These are phyloP conservation scores for Euphorbia schlechtendalii DNA, from an alignment of 441 rosid genomes.

Conservation along the genomic window DNA sequence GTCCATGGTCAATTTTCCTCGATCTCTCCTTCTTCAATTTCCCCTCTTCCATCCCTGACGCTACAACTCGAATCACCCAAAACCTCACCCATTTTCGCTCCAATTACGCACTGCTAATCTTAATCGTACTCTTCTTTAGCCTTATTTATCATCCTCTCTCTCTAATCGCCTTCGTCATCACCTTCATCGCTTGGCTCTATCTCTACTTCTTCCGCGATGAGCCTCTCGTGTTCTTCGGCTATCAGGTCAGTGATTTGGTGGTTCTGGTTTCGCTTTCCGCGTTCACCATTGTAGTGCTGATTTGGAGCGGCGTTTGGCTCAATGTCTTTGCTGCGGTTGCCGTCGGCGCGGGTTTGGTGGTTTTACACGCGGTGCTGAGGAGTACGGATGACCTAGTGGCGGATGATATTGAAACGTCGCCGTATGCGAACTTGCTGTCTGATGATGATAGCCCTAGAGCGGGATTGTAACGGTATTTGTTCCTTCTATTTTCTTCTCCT, in stretches of 20 bases:
- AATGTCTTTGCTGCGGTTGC: slow-evolving; percentile 37
- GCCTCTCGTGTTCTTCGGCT: slow-evolving; percentile 35
- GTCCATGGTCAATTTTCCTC: slow-evolving; percentile 54
- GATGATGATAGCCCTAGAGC: slow-evolving; percentile 37
- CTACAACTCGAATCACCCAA: slow-evolving; percentile 53
- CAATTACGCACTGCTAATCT: slow-evolving; percentile 45
- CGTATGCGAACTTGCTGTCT: slow-evolving; percentile 49
- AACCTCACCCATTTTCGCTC: slow-evolving; percentile 60
- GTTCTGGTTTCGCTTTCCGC: slow-evolving; percentile 38
- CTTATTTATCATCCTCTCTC: slow-evolving; percentile 58
- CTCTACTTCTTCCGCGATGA: slow-evolving; percentile 65
- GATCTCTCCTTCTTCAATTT: slow-evolving; percentile 44
- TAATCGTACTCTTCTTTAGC: slow-evolving; percentile 38
- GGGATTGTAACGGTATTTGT: slow-evolving; percentile 37
- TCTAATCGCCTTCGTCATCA: slow-evolving; percentile 40
- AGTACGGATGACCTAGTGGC: slow-evolving; percentile 62
- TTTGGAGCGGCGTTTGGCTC: slow-evolving; percentile 45
- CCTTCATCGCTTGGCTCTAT: slow-evolving; percentile 52
- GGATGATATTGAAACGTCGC: slow-evolving; percentile 48
- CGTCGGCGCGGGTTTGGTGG: slow-evolving; percentile 34
- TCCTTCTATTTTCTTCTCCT: background rate
- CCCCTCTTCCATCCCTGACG: slow-evolving; percentile 49
- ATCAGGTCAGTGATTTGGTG: slow-evolving; percentile 37
- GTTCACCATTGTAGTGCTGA: slow-evolving; percentile 34
- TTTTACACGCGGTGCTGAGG: slow-evolving; percentile 50